phyloP scores from a whole-genome alignment of 345 rosid genomes.

The Dimocarpus longan region DNA sequence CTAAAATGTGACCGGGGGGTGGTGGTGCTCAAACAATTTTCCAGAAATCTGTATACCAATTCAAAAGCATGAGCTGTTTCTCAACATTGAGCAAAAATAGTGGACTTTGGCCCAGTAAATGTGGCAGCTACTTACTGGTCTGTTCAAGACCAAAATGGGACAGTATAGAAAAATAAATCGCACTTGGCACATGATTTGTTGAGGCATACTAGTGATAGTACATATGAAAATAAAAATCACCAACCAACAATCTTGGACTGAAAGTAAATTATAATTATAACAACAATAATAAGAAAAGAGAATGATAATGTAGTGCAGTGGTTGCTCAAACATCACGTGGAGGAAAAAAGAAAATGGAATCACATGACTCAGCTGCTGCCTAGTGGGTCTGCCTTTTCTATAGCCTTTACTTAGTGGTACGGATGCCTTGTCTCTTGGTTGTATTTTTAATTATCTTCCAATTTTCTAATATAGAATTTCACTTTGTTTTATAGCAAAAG shows the following conservation, averaged over 20 bases:
- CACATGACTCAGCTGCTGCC: not conserved
- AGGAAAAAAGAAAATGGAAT: not conserved
- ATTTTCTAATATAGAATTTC: too few species aligned
- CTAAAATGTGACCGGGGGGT: too few species aligned
- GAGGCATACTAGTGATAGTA: not conserved
- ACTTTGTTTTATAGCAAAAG: not conserved
- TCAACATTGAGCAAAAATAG: too few species aligned
- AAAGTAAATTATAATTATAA: not conserved
- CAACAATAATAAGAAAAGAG: not conserved
- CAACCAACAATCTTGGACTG: not conserved
- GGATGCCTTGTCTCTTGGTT: not conserved
- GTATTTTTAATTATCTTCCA: not conserved
- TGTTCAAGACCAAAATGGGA: not conserved
- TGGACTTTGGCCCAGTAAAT: too few species aligned
- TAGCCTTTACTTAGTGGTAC: constrained; percentile 3
- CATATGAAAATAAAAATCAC: not conserved
- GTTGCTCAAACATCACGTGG: not conserved
- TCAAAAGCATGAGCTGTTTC: too few species aligned
- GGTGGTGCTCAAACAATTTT: too few species aligned
- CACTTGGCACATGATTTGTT: not conserved
- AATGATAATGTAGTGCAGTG: not conserved
- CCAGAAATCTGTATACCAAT: too few species aligned
- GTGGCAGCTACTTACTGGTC: not conserved
- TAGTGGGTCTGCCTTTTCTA: not conserved
- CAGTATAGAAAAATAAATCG: not conserved